Base-by-base conservation (phyloP, 23 red algal genomes). In the Cyanidioschyzon merolae region DNA sequence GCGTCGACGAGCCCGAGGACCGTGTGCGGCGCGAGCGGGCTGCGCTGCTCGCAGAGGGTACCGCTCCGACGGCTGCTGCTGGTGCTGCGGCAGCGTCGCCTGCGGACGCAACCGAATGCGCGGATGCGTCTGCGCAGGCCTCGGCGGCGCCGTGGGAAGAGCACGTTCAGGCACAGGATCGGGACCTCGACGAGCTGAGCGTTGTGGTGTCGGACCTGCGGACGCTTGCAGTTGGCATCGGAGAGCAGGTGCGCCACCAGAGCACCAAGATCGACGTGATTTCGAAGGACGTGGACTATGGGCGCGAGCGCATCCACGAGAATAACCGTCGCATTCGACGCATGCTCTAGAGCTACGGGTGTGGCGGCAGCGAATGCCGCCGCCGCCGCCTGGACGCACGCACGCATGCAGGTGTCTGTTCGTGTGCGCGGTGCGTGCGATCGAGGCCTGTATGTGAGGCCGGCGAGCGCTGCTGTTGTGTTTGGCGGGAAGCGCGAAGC, bases 251-350 rank as follows among this genome's bases (percentile, higher is more conserved):
- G 12, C 21, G 32, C 2, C n/a, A 25, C 12, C 63, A 71, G 63
- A 71, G 32, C 63, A 27, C 30, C n/a, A 25, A 71, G 63, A 71
- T 71, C 29, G 63, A 71, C 29, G 32, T 32, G n/a, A 35, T 71
- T 7, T 17, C n/a, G n/a, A 71, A 71, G 63, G 63, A 71, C 63
- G 63, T 71, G 29, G 63, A 71, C 7, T 71, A 71, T 35, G 63
- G 63, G 2, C 63, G 63, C 12, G 63, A 71, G 12, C 63, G 63
- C 16, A 71, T 71, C 63, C 63, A 71, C 63, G 63, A 71, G 63
- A 71, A 71, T 27, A 71, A 71, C 63, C 63, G 63, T 32, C 21
- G 63, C 12, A 71, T 71, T 71, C 63, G 63, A 32, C 63, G 63
- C 12, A 25, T 71, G 63, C 32, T 71, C 29, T 71, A 57, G n/a